These are phyloP conservation scores for Ilyonectria sp. DNA, from an alignment of 2,329 filamentous ascomycete genomes.

Conservation along the genomic window DNA sequence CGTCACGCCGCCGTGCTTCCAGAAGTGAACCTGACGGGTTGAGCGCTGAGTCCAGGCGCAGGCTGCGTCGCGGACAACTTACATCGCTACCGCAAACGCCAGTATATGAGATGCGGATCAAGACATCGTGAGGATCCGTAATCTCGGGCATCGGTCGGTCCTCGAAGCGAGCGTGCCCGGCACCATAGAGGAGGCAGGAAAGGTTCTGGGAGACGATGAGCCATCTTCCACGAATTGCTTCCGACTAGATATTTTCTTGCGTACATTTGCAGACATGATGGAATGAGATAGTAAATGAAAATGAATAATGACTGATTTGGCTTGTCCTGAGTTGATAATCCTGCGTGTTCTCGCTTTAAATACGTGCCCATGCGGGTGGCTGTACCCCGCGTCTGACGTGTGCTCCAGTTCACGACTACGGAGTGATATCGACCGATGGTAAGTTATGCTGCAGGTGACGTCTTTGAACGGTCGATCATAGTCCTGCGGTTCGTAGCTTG, in stretches of 20 bases:
- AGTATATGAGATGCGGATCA: constrained; percentile 43
- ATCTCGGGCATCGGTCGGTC: constrained; percentile 41
- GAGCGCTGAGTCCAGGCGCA: background rate
- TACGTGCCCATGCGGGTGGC: background rate
- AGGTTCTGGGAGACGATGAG: constrained; percentile 27
- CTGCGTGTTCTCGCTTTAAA: background rate
- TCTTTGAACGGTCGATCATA: background rate
- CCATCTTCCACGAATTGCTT: background rate
- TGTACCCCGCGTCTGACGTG: background rate
- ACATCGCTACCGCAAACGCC: constrained; percentile 51
- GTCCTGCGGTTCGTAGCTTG: background rate
- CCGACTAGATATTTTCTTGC: background rate
- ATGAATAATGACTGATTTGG: background rate
- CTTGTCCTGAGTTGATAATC: background rate
- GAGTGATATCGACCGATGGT: background rate
- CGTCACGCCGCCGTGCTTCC: constrained; percentile 84
- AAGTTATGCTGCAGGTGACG: background rate
- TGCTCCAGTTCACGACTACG: background rate
- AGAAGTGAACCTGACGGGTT: constrained; percentile 81
- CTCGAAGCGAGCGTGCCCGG: constrained; percentile 38
- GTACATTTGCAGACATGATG: background rate
- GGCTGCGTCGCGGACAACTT: background rate
- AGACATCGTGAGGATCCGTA: constrained; percentile 44
- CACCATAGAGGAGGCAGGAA: constrained; percentile 43
- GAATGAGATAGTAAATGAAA: background rate